Evolutionary conservation across 1,284 basidiomycete genomes (phyloP), one percentile per base, ranked within the genome.

Genomic region (Trametes pubescens): DNA sequence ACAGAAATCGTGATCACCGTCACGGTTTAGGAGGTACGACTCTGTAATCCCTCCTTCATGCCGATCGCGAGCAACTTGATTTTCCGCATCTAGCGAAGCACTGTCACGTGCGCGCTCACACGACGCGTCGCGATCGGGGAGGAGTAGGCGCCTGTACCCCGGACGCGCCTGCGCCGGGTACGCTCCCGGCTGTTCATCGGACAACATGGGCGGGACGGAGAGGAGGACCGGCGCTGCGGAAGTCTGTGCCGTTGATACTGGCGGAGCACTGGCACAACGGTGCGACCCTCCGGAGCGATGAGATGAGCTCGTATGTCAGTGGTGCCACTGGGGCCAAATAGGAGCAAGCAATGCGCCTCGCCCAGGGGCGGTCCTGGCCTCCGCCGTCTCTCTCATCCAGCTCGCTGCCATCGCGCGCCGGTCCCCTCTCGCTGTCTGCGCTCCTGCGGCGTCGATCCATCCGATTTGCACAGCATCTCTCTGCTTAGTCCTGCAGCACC

Each of bases 241-340:
- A 29, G 37, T 35, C 24, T 47, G 43, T 38, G 44, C n/a, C 14
- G 32, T 7, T 13, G n/a, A 35, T 13, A 1, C 53, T 32, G 40
- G 32, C 8, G 3, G 38, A 38, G 37, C 37, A 32, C 29, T 32
- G 29, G 29, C 29, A 32, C 29, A 32, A 43, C 37, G 14, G 38
- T 1, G 24, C 37, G 48, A 18, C 2, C 40, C 29, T 18, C 35
- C 11, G 21, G 38, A 37, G 16, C 35, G 32, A 16, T 24, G 52
- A 47, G 16, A 34, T 34, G 56, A 53, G 56, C 44, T 48, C n/a
- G 26, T 43, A 54, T 37, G 56, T 49, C 44, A 48, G 18, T 21
- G 24, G 62, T 40, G 62, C 62, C 62, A 64, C 62, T 47, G 48
- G 57, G 21, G 37, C 32, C 62, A 64, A 64, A 64, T 38, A 64